Percentiles rank a stretch among this genome's conserved stretches.
These are phyloP conservation scores for Trypanosoma lewisi DNA, from an alignment of 208 protist species.

Conservation along the genomic window DNA sequence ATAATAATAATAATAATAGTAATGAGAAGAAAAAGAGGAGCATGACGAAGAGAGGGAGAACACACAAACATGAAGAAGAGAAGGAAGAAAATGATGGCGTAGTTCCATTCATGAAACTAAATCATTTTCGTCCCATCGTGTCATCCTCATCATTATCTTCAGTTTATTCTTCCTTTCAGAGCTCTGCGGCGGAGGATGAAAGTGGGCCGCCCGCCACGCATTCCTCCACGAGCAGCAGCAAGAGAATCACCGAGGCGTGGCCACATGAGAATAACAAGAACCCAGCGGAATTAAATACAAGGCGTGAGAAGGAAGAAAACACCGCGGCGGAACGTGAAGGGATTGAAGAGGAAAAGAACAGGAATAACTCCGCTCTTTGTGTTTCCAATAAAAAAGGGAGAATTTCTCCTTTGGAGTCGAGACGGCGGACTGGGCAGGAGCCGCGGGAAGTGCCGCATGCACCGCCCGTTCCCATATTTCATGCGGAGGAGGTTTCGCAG, in stretches of 20 bases:
- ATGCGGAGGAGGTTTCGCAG: slow-evolving; percentile 9
- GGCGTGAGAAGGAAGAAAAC: background rate
- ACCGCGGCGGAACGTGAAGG: background rate
- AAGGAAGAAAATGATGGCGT: background rate
- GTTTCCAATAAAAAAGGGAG: background rate
- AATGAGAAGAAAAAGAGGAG: too few species aligned
- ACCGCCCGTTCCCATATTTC: slow-evolving; percentile 23
- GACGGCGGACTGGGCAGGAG: background rate
- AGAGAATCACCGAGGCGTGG: background rate
- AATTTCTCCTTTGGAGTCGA: background rate
- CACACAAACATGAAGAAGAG: background rate
- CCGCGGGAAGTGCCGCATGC: too few species aligned
- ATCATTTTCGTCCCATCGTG: background rate
- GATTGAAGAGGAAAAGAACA: background rate
- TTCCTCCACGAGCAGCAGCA: background rate
- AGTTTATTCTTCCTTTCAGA: background rate
- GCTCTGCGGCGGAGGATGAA: background rate
- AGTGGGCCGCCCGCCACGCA: background rate
- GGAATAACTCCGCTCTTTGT: background rate
- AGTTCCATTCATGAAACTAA: background rate
- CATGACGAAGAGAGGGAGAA: too few species aligned
- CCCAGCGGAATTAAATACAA: too few species aligned
- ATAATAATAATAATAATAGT: too few species aligned
- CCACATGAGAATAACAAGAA: too few species aligned
- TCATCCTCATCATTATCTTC: slow-evolving; percentile 3